Evolutionary conservation across 805 yeast species (phyloP).

Genomic region (Jamesozyma piceae): DNA sequence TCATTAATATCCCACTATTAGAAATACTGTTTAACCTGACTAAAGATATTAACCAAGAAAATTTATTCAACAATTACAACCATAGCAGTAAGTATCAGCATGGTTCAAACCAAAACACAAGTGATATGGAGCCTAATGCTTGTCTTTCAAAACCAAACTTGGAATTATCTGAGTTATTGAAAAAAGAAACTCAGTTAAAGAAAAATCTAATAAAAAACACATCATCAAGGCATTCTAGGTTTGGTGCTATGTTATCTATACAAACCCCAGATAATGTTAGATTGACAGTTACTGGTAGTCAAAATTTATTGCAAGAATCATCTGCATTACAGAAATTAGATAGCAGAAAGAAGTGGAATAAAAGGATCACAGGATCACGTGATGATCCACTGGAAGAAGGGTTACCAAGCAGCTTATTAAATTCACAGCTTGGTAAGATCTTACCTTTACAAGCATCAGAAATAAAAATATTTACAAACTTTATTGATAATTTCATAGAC

Average conservation of each 20-base stretch:
- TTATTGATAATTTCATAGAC: slow-evolving; percentile 54
- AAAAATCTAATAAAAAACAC: slow-evolving; percentile 39
- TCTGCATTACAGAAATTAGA: slow-evolving; percentile 60
- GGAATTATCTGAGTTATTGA: slow-evolving; percentile 43
- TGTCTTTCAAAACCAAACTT: slow-evolving; percentile 29
- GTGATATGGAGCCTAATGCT: not conserved
- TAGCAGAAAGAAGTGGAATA: slow-evolving; percentile 55
- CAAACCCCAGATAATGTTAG: slow-evolving; percentile 51
- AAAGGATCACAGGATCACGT: slow-evolving; percentile 25
- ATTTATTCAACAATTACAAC: slow-evolving; percentile 7
- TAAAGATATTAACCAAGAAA: slow-evolving; percentile 41
- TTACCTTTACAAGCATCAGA: slow-evolving; percentile 29
- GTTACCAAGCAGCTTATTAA: slow-evolving; percentile 22
- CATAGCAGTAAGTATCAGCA: not conserved
- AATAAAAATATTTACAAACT: slow-evolving; percentile 30
- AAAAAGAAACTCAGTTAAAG: slow-evolving; percentile 49
- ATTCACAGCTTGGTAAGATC: slow-evolving; percentile 14
- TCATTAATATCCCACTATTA: slow-evolving; percentile 52
- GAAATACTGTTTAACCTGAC: slow-evolving; percentile 62
- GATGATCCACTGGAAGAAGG: slow-evolving; percentile 29
- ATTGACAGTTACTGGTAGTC: slow-evolving; percentile 63
- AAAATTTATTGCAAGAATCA: slow-evolving; percentile 44
- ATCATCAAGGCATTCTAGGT: slow-evolving; percentile 76
- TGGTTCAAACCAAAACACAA: not conserved
- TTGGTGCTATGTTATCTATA: slow-evolving; percentile 77